Conservation (phyloP, 495 filamentous ascomycete genomes). For the Aspergillus coremiiformis region DNA sequence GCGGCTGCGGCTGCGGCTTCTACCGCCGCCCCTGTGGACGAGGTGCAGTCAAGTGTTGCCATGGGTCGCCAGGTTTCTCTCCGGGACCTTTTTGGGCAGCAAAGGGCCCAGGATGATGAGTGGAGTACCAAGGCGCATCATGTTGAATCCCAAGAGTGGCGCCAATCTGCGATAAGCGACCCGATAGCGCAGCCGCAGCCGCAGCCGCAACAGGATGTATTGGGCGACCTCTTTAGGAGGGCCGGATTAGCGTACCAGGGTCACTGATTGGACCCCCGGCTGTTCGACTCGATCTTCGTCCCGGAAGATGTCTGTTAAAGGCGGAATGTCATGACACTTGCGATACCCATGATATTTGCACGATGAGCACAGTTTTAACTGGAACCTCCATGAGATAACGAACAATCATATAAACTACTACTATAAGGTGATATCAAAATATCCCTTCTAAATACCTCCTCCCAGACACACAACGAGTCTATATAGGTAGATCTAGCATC, state of each 20-base stretch:
- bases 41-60: constrained; percentile 31
- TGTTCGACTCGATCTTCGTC: no score
- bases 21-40: constrained; percentile 24
- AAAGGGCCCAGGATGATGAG: constrained; percentile 44
- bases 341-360: constrained; percentile 25
- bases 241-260: constrained; percentile 34
- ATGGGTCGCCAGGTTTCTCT: constrained; percentile 50
- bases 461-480: background rate
- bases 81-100: constrained; percentile 49
- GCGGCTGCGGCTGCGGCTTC: constrained; percentile 28
- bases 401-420: background rate
- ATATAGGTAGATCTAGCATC: background rate
- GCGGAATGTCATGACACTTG: constrained; percentile 17
- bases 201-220: constrained; percentile 26
- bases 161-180: constrained; percentile 4
- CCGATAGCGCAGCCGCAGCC: constrained; percentile 7
- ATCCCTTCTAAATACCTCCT: background rate
- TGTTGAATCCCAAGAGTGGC: constrained; percentile 16
- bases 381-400: background rate
- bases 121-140: constrained; percentile 45
- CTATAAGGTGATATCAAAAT: background rate
- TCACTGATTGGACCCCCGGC: no score
- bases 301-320: constrained; percentile 5
- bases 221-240: constrained; percentile 37
- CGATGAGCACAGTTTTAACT: background rate